Evolutionary conservation across 257 asterid genomes (phyloP), one percentile per base, ranked within the genome.

Genomic region (Solanum tarijense): DNA sequence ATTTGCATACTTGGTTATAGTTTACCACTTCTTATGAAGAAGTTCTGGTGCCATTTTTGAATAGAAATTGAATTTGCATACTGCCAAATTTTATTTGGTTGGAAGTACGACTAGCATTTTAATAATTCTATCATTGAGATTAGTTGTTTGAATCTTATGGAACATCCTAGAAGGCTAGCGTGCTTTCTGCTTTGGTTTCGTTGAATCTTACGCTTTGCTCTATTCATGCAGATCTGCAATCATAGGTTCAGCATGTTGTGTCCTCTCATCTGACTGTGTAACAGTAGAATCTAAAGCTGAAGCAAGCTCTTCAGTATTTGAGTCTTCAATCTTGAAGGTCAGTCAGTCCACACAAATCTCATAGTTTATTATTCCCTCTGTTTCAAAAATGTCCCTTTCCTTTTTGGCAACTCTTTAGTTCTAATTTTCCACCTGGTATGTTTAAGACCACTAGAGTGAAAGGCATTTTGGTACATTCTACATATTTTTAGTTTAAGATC

Each of bases 281-380:
- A 74, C 74, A 66, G 88, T 83, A 68, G 94, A 92, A 87, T 88
- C 91, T 10, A 93, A 89, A 91, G 73, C 86, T 84, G 96, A 93
- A 88, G 31, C 89, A 13, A 68, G 90, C 91, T 86, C 72, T 83
- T 83, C 94, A 41, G 89, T 92, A 36, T 81, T 55, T 84, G 91
- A 81, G 69, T 89, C 96, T 39, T 89, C 93, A 14, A 91, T 93
- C 92, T 48, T 91, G 78, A 94, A 95, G 98, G 98, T 96, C 85
- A 84, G 92, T 89, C 79, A 82, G 92, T 89, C 79, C 72, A 58
- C 88, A 86, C 87, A 32, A 84, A 34, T 31, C 85, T 72, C 85
- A 21, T 74, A 74, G 82, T 74, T 74, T 32, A 72, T 16, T 72
- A 32, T 39, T 7, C 78, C 6, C 13, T 71, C 78, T 21, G 73